Evolutionary conservation across 2,329 filamentous ascomycete species (phyloP).

Genomic region (Colletotrichum sp.): DNA sequence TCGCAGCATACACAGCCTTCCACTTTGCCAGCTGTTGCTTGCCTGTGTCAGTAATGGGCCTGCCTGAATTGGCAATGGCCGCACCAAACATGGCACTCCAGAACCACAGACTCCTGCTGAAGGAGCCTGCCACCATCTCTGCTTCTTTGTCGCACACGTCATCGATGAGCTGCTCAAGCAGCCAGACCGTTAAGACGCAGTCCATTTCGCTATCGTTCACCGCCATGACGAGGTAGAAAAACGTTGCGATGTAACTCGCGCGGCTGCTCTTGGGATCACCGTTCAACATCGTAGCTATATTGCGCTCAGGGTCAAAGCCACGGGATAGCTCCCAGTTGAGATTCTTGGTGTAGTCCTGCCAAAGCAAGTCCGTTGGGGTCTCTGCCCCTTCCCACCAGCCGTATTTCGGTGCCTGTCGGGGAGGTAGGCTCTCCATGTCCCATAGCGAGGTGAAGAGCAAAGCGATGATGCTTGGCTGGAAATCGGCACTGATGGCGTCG

Average conservation of each 20-base stretch:
- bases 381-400: constrained; percentile 41
- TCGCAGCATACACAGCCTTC: constrained; percentile 42
- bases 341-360: constrained; percentile 40
- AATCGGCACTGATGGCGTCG: constrained; percentile 33
- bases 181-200: constrained; percentile 48
- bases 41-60: constrained; percentile 37
- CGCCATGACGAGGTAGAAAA: constrained; percentile 52
- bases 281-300: constrained; percentile 38
- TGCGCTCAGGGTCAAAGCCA: constrained; percentile 34
- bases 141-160: constrained; percentile 46
- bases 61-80: constrained; percentile 43
- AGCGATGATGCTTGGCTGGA: constrained; percentile 50
- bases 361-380: constrained; percentile 37
- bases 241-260: constrained; percentile 50
- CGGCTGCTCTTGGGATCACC: constrained; percentile 43
- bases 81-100: constrained; percentile 52
- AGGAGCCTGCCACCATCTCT: constrained; percentile 43
- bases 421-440: constrained; percentile 39
- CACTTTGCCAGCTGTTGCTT: constrained; percentile 41
- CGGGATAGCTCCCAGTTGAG: constrained; percentile 42
- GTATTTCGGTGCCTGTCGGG: constrained; percentile 37
- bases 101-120: constrained; percentile 48
- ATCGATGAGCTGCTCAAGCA: constrained; percentile 49
- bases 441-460: constrained; percentile 49
- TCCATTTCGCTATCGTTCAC: constrained; percentile 45